Conservation (phyloP, 257 asterid species). For the Rauvolfia tetraphylla region DNA sequence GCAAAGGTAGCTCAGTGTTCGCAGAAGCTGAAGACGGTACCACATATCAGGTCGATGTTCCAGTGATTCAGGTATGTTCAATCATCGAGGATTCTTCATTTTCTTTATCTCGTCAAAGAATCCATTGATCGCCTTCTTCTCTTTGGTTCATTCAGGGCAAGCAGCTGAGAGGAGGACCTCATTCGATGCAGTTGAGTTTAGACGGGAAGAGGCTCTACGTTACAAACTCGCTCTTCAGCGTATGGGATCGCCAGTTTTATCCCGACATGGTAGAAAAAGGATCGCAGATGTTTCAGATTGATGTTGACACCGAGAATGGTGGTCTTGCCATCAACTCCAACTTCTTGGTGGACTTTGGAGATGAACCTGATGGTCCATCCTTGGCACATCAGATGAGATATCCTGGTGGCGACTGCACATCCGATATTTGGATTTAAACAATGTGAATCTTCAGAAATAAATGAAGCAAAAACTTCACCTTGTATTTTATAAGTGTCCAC, state of each 20-base stretch:
- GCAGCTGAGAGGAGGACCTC: slow-evolving; percentile 86
- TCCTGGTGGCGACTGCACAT: slow-evolving; percentile 99
- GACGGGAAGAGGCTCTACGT: slow-evolving; percentile 85
- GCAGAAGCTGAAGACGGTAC: slow-evolving; percentile 79
- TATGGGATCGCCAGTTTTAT: slow-evolving; percentile 88
- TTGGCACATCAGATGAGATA: slow-evolving; percentile 94
- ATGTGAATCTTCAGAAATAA: neutral
- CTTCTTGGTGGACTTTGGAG: slow-evolving; percentile 78
- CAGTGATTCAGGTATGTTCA: slow-evolving; percentile 59
- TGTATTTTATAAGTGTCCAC: no score
- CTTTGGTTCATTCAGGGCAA: slow-evolving; percentile 45
- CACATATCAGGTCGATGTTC: slow-evolving; percentile 72
- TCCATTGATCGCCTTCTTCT: neutral
- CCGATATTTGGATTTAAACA: slow-evolving; percentile 76
- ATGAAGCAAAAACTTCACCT: no score
- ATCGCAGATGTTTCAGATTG: slow-evolving; percentile 74
- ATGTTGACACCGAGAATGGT: slow-evolving; percentile 72
- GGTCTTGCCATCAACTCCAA: slow-evolving; percentile 68
- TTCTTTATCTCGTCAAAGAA: neutral
- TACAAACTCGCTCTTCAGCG: slow-evolving; percentile 86
- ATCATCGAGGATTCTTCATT: neutral
- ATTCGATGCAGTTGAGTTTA: slow-evolving; percentile 93
- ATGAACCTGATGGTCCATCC: slow-evolving; percentile 88
- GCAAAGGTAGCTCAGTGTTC: slow-evolving; percentile 55
- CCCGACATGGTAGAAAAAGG: slow-evolving; percentile 83